Percentiles rank a stretch among this genome's conserved stretches.
Evolutionary conservation across 768 basidiomycete genomes (phyloP).

Genomic region (Krasilnikovozyma curviuscula): DNA sequence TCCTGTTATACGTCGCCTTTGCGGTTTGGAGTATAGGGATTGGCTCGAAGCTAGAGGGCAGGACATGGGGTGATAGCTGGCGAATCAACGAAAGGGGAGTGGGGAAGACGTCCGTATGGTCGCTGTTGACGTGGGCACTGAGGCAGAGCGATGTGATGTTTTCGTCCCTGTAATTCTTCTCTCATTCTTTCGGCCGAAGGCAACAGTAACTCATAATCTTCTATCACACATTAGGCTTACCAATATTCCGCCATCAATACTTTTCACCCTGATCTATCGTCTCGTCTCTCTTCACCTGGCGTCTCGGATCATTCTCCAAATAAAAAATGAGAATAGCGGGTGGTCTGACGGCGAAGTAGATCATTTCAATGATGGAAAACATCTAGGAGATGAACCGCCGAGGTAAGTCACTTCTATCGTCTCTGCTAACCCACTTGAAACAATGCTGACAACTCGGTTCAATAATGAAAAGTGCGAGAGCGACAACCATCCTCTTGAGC

Average conservation of each 20-base stretch:
- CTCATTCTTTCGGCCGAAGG: slow-evolving; percentile 28
- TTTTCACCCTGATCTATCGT: slow-evolving; percentile 59
- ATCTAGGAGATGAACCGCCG: slow-evolving; percentile 32
- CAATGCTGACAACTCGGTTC: background rate
- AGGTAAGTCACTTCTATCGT: background rate
- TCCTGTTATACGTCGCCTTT: slow-evolving; percentile 73
- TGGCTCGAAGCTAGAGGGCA: slow-evolving; percentile 6
- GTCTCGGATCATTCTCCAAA: slow-evolving; percentile 58
- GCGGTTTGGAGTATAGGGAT: slow-evolving; percentile 50
- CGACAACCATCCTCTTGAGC: slow-evolving; percentile 54
- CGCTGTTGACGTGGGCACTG: too few relatives aligned
- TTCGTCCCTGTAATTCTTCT: too few relatives aligned
- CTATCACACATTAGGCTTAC: slow-evolving; percentile 42
- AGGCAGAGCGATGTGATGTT: too few relatives aligned
- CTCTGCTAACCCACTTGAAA: background rate
- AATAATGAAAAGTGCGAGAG: slow-evolving; percentile 30
- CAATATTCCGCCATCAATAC: slow-evolving; percentile 68
- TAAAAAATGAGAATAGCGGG: slow-evolving; percentile 41
- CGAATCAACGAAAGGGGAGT: slow-evolving; percentile 1
- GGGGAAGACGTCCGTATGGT: background rate
- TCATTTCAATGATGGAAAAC: slow-evolving; percentile 51
- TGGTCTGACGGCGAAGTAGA: slow-evolving; percentile 29
- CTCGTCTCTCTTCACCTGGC: slow-evolving; percentile 62
- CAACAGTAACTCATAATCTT: slow-evolving; percentile 37
- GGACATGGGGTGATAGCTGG: slow-evolving; percentile 10